Percentiles rank a stretch among this genome's conserved stretches.
These are phyloP conservation scores for Pseudogymnoascus sp. DNA, from an alignment of 2,329 filamentous ascomycete species.

Conservation along the genomic window DNA sequence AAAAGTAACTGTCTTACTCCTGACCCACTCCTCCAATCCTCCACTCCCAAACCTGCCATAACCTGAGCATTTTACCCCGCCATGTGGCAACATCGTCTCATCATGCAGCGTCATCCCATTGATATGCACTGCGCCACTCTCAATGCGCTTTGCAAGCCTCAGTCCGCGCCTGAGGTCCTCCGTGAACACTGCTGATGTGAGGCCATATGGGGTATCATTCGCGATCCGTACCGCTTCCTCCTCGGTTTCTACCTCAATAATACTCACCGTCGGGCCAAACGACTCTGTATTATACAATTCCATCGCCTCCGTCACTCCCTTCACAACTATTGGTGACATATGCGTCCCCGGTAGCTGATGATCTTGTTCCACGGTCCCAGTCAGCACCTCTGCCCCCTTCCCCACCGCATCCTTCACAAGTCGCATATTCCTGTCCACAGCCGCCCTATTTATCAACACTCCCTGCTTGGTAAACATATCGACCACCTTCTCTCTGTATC, in stretches of 20 bases:
- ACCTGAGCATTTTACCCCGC: slow-evolving; percentile 58
- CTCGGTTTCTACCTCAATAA: slow-evolving; percentile 60
- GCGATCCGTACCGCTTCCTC: slow-evolving; percentile 68
- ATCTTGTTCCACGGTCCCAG: slow-evolving; percentile 31
- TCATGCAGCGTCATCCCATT: slow-evolving; percentile 62
- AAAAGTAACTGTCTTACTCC: slow-evolving; percentile 59
- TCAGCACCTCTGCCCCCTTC: slow-evolving; percentile 54
- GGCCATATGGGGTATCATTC: slow-evolving; percentile 77
- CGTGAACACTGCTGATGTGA: slow-evolving; percentile 67
- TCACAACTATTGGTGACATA: slow-evolving; percentile 61
- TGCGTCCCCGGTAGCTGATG: slow-evolving; percentile 24
- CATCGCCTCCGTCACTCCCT: slow-evolving; percentile 63
- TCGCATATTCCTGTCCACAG: slow-evolving; percentile 57
- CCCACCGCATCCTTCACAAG: slow-evolving; percentile 61
- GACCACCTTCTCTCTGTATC: slow-evolving; percentile 30
- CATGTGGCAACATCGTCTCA: slow-evolving; percentile 56
- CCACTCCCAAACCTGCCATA: slow-evolving; percentile 51
- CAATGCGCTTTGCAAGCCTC: slow-evolving; percentile 53
- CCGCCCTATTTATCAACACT: slow-evolving; percentile 57
- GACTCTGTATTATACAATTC: slow-evolving; percentile 68
- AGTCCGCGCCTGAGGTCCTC: slow-evolving; percentile 55
- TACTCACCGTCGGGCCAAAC: slow-evolving; percentile 69
- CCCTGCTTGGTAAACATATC: slow-evolving; percentile 39
- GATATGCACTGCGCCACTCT: slow-evolving; percentile 63
- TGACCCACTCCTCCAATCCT: slow-evolving; percentile 55